phyloP scores from a whole-genome alignment of 306 rosid species.

The Quercus cerris region DNA sequence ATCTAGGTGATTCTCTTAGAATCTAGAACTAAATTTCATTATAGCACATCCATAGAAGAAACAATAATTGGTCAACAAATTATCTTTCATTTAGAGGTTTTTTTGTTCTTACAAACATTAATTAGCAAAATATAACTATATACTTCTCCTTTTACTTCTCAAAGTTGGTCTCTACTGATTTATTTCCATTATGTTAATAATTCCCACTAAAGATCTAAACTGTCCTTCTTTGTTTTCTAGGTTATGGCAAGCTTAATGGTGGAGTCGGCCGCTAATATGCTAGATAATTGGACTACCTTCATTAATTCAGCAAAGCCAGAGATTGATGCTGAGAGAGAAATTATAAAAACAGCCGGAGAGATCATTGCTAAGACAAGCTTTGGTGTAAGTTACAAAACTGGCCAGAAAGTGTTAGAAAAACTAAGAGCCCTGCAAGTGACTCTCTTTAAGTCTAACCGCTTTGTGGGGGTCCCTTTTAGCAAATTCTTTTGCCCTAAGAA shows the following conservation, averaged over 20 bases:
- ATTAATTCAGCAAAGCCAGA: conserved; percentile 43
- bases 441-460: conserved; percentile 62
- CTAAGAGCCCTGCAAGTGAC: conserved; percentile 56
- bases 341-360: conserved; percentile 60
- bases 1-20: background rate
- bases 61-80: background rate
- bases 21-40: background rate
- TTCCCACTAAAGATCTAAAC: background rate
- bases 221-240: conserved; percentile 26
- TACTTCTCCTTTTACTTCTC: background rate
- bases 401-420: conserved; percentile 44
- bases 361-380: conserved; percentile 81
- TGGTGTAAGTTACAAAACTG: conserved; percentile 48
- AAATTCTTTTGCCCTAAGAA: conserved; percentile 39
- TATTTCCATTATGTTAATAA: background rate
- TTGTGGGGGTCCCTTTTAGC: conserved; percentile 74
- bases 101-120: background rate
- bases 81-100: background rate
- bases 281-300: conserved; percentile 54
- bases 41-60: background rate
- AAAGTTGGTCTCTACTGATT: background rate
- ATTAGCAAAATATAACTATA: background rate
- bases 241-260: conserved; percentile 62
- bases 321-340: conserved; percentile 60
- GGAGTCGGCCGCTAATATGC: conserved; percentile 57